phyloP scores from a whole-genome alignment of 2,329 filamentous ascomycete species.

The Cladosporium sp. region DNA sequence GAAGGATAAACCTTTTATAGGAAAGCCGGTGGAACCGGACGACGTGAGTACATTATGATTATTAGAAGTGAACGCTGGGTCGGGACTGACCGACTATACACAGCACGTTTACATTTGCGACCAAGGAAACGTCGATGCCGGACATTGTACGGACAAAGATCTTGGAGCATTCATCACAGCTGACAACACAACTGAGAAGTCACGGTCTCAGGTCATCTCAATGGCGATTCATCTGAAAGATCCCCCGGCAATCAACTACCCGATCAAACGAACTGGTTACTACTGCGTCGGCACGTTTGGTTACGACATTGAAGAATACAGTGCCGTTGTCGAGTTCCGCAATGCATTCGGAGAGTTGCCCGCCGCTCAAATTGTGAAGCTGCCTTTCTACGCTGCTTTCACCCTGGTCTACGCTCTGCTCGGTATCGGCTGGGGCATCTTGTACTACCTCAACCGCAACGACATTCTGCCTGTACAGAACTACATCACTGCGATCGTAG shows the following conservation, averaged over 20 bases:
- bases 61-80: neutral
- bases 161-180: slow-evolving; percentile 80
- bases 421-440: slow-evolving; percentile 82
- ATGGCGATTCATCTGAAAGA: slow-evolving; percentile 78
- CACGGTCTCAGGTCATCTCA: slow-evolving; percentile 70
- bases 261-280: slow-evolving; percentile 85
- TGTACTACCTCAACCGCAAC: slow-evolving; percentile 89
- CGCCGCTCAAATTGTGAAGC: slow-evolving; percentile 90
- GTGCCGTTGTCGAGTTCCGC: slow-evolving; percentile 80
- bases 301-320: slow-evolving; percentile 66
- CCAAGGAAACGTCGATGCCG: slow-evolving; percentile 61
- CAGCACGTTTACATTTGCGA: slow-evolving; percentile 72
- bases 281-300: slow-evolving; percentile 84
- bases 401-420: slow-evolving; percentile 91
- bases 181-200: slow-evolving; percentile 67
- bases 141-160: slow-evolving; percentile 71
- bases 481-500: slow-evolving; percentile 94
- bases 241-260: slow-evolving; percentile 71
- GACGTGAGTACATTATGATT: slow-evolving; percentile 42
- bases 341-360: slow-evolving; percentile 96
- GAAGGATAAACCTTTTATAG: slow-evolving; percentile 76
- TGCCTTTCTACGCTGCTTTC: slow-evolving; percentile 93
- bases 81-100: slow-evolving; percentile 18
- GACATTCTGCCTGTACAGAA: slow-evolving; percentile 98
- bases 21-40: slow-evolving; percentile 56